Evolutionary conservation across 2,329 filamentous ascomycete genomes (phyloP).

Genomic region (Aspergillus pseudoterreus): DNA sequence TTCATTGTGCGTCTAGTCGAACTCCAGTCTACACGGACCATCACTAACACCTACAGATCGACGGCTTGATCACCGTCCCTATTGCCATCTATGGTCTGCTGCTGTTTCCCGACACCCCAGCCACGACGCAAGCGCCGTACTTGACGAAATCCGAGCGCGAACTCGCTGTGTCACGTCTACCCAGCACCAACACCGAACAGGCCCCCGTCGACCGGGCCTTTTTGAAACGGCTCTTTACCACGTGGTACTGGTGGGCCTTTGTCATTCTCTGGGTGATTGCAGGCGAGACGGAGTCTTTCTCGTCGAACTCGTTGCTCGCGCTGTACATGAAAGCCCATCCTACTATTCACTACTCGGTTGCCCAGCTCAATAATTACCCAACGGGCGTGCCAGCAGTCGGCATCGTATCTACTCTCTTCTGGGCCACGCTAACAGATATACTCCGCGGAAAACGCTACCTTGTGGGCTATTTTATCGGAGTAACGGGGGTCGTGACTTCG

Average conservation of each 20-base stretch:
- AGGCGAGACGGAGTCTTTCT: conserved; percentile 68
- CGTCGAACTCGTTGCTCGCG: conserved; percentile 57
- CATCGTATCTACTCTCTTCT: conserved; percentile 60
- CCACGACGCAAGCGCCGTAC: conserved; percentile 33
- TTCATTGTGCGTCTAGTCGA: conserved; percentile 27
- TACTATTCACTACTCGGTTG: conserved; percentile 43
- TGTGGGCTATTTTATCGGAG: conserved; percentile 63
- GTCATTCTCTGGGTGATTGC: conserved; percentile 55
- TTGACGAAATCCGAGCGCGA: conserved; percentile 27
- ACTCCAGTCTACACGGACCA: neutral
- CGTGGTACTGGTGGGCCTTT: conserved; percentile 38
- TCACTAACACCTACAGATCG: conserved; percentile 23
- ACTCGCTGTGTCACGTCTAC: conserved; percentile 30
- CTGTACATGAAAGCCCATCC: conserved; percentile 50
- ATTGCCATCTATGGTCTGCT: conserved; percentile 43
- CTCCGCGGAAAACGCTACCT: conserved; percentile 59
- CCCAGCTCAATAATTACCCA: conserved; percentile 53
- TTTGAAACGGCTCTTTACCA: conserved; percentile 28
- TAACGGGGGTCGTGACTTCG: conserved; percentile 61
- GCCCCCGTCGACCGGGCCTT: conserved; percentile 21
- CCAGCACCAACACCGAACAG: conserved; percentile 19
- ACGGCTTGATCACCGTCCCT: conserved; percentile 41
- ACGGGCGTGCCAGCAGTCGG: conserved; percentile 53
- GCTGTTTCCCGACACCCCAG: conserved; percentile 37
- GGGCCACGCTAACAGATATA: conserved; percentile 64